Base-by-base conservation (phyloP, 1,284 basidiomycete genomes). In the Schizophyllum amplum region DNA sequence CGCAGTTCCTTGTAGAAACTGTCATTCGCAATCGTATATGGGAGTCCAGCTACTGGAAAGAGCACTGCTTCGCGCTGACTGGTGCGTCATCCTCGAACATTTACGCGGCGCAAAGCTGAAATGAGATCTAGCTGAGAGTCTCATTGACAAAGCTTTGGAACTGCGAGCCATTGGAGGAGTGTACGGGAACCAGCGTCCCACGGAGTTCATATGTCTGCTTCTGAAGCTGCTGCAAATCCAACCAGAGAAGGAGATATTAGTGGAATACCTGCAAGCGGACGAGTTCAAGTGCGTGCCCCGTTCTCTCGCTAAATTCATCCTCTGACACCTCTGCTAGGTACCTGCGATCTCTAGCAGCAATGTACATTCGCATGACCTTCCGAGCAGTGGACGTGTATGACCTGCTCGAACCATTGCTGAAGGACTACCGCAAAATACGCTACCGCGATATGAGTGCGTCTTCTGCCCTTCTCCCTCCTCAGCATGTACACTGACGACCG, bases 361-460 rank as follows among this genome's bases (percentile, higher is more conserved):
- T 99, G 72, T 99, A 99, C 68, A 82, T 99, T 59, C 88, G 97
- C 33, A 86, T 99, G 76, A 98, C 94, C 1, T 99, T 98, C 72
- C 79, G 82, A 48, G 79, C 93, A 1, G 83, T 85, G 47, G 94
- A 99, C 58, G 89, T 98, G 4, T 98, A 94, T 67, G 92, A 94
- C 67, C 77, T 93, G 17, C 80, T 99, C 11, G 97, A 99, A 70
- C 96, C 96, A 6, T 71, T 99, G 23, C 79, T 99, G 60, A 93
- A 92, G 69, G 96, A 99, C 69, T 98, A 88, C 66, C 75, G 93
- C 60, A 99, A 98, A 70, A 69, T 99, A 53, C 86, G 97, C 13
- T 77, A 85, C 61, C 81, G 91, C 50, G 80, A 87, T 60, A 89
- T 87, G 77, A 77, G 94, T 93, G 68, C 60, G 86, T 72, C 33